Conservation (phyloP, 1,139 yeast species). For the Magnusiomyces fungicola region DNA sequence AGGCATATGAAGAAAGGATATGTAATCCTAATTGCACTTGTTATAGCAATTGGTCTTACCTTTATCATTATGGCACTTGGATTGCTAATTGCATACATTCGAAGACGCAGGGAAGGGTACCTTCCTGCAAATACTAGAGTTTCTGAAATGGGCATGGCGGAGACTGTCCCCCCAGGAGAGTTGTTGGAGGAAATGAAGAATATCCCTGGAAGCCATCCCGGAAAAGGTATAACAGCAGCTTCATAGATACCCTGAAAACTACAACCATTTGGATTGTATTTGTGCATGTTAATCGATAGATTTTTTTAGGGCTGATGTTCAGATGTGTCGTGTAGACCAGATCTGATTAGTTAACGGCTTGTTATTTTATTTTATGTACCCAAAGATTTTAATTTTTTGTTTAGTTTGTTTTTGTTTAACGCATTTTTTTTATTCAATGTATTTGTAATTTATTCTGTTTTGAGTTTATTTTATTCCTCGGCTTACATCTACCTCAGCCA, state of each 20-base stretch:
- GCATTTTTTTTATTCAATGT: too few relatives aligned
- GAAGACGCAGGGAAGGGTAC: constrained; percentile 38
- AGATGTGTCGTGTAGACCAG: too few relatives aligned
- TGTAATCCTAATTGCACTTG: constrained; percentile 81
- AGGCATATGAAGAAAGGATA: constrained; percentile 49
- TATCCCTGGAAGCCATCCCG: neutral
- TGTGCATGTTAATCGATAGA: neutral
- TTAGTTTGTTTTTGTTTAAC: too few relatives aligned
- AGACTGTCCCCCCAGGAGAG: constrained; percentile 57
- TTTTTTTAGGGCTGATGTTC: neutral
- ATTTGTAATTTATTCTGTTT: too few relatives aligned
- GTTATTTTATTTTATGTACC: too few relatives aligned
- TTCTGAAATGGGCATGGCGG: constrained; percentile 60
- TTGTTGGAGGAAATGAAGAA: constrained; percentile 47
- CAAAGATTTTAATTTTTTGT: too few relatives aligned
- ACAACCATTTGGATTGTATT: neutral
- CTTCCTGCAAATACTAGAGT: constrained; percentile 42
- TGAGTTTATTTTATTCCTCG: too few relatives aligned
- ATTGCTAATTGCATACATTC: constrained; percentile 45
- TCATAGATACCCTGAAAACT: neutral
- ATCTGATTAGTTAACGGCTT: too few relatives aligned
- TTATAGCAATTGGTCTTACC: constrained; percentile 79
- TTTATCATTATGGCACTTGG: constrained; percentile 58
- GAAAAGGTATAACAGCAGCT: neutral
- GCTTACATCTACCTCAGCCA: too few relatives aligned